These are phyloP conservation scores for Skeletonema tropicum DNA, from an alignment of 108 stramenopile genomes.

Conservation along the genomic window DNA sequence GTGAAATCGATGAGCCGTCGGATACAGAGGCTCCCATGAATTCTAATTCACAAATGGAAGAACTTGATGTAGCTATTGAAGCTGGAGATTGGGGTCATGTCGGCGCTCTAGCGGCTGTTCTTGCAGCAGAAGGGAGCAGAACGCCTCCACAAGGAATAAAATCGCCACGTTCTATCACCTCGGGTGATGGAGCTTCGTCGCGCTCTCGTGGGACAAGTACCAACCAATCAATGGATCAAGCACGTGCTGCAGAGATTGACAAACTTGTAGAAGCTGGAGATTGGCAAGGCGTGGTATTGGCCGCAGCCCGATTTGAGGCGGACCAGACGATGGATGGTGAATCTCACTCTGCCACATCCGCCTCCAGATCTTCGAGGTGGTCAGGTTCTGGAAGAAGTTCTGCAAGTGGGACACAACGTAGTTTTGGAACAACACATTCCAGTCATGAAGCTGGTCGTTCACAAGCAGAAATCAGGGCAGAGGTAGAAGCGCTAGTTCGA, in stretches of 20 bases:
- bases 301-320: constrained; percentile 84
- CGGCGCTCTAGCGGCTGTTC: constrained; percentile 80
- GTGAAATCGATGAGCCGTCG: not conserved
- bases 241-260: constrained; percentile 79
- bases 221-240: constrained; percentile 43
- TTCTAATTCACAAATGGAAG: constrained; percentile 40
- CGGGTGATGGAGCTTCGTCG: constrained; percentile 35
- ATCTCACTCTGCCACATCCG: constrained; percentile 65
- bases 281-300: constrained; percentile 89
- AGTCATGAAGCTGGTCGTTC: constrained; percentile 47
- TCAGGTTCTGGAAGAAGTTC: constrained; percentile 37
- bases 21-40: not conserved
- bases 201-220: constrained; percentile 33
- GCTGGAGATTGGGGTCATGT: constrained; percentile 90
- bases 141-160: constrained; percentile 11
- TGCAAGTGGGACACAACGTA: constrained; percentile 47
- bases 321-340: constrained; percentile 60
- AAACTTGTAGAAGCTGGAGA: constrained; percentile 84
- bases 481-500: constrained; percentile 79
- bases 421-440: constrained; percentile 53
- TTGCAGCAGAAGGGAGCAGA: constrained; percentile 54
- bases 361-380: constrained; percentile 55
- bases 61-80: constrained; percentile 81
- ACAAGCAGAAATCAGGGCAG: constrained; percentile 73
- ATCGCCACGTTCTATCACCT: constrained; percentile 30